phyloP scores from a whole-genome alignment of 495 filamentous ascomycete species.

The Xylaria bambusicola region DNA sequence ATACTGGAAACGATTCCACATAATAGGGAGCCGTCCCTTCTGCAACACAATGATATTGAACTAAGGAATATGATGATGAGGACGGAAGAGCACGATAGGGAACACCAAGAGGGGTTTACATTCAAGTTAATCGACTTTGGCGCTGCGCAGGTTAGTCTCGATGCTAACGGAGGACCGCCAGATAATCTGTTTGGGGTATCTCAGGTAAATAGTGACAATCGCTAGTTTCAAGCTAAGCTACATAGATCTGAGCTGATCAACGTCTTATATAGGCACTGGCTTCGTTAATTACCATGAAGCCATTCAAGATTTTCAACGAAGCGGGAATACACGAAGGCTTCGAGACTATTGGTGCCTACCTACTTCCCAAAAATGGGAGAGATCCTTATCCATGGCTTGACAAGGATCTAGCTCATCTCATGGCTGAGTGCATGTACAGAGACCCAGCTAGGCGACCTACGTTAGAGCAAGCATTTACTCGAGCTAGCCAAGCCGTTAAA shows the following conservation, averaged over 20 bases:
- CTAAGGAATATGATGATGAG: background rate
- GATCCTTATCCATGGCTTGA: background rate
- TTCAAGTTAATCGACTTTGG: background rate
- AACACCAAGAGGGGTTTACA: background rate
- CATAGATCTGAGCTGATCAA: too few species aligned
- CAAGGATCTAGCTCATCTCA: background rate
- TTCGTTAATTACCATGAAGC: too few species aligned
- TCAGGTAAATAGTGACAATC: background rate
- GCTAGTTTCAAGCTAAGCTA: background rate
- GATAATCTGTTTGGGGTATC: background rate
- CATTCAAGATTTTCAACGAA: too few species aligned
- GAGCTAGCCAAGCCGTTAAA: background rate
- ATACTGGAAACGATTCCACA: background rate
- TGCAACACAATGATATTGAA: background rate
- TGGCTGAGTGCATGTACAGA: background rate
- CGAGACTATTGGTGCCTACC: background rate
- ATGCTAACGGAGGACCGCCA: background rate
- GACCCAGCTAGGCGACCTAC: background rate
- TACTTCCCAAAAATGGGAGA: background rate
- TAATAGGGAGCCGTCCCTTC: background rate
- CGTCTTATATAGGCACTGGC: too few species aligned
- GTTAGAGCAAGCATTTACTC: background rate
- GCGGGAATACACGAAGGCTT: too few species aligned
- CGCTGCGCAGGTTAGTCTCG: background rate
- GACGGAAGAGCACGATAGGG: background rate